Base-by-base conservation (phyloP, 345 rosid species). In the Ricinus communis region DNA sequence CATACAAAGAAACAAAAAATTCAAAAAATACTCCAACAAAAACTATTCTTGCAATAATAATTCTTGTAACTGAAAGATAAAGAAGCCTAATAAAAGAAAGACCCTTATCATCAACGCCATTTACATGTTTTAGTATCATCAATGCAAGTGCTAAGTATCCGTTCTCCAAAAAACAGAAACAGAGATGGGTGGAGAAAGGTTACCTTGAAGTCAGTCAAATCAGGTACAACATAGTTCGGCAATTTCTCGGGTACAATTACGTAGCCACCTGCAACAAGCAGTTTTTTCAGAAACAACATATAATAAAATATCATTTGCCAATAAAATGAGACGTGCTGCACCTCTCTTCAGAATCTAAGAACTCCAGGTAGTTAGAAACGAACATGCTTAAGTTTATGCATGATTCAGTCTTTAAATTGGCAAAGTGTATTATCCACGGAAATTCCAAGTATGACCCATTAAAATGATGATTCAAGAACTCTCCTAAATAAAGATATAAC, bases 201-300 rank as follows among this genome's bases (percentile, higher is more conserved):
- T 79, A 93, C 97, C 92, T 88, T 82, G 74, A 90, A 90, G 81
- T 74, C 85, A 0, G 93, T 88, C 76, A 91, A 85, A 82, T 90
- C 95, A 73, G 95, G 96, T 71, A 88, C 91, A 0, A 88, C 79
- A 57, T 91, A 91, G 75, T 87, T 87, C 28, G 94, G 96, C 79
- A 91, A 80, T 80, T 91, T 93, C 82, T 87, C 88, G 45, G 77
- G 93, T 85, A 86, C 67, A 75, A 93, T 75, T 65, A 90, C 89
- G 62, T 91, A 88, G 54, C 97, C 90, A 77, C 96, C 97, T 85
- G 84, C 83, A 79, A 67, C 54, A 64, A 30, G 46, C 16, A 4
- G 47, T 33, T 6, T 33, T n/a, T n/a, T n/a, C n/a, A n/a, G n/a
- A n/a, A n/a, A n/a, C n/a, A n/a, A n/a, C n/a, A n/a, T n/a, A n/a